Evolutionary conservation across 345 rosid genomes (phyloP), one percentile per base, ranked within the genome.

Genomic region (Populus davidiana): DNA sequence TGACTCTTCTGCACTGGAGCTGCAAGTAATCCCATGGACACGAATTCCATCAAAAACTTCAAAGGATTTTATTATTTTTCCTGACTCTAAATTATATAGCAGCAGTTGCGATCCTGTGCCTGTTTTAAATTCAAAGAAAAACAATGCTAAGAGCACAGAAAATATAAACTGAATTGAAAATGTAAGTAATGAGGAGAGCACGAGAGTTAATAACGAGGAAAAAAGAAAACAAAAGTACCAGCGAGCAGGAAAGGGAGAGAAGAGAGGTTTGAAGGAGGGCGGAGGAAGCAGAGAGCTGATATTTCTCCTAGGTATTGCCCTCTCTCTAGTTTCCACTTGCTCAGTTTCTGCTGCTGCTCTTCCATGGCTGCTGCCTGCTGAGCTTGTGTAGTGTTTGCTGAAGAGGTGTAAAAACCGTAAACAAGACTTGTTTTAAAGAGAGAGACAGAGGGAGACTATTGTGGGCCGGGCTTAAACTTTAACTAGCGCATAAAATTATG

Each of bases 21-120:
- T 66, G 77, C 87, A 86, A 70, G 84, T 81, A 77, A 93, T 86
- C 23, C 98, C 99, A 71, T 93, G 99, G 56, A 96, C 92, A 12
- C 97, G 97, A 68, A 93, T 87, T 52, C 97, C 99, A 23, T 88
- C 83, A 71, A 92, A 92, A n/a, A 91, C 96, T 77, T 80, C 91
- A 85, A 96, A 93, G 61, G 94, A 87, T 14, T 83, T 84, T 72
- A 88, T 72, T 78, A 87, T 66, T 25, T 56, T 85, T 5, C 91
- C 88, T 8, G 86, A 78, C 47, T 84, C 89, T 72, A 96, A 77
- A 83, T 89, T 78, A 83, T 89, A 90, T 61, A 91, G 87, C 61
- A 89, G 83, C 16, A 93, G 75, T 81, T 89, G 91, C 65, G 98
- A 93, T 68, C 99, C 98, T 6, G 94, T 89, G 77, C 98, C 98